Evolutionary conservation across 768 basidiomycete genomes (phyloP).

Genomic region (Mycena belliarum): DNA sequence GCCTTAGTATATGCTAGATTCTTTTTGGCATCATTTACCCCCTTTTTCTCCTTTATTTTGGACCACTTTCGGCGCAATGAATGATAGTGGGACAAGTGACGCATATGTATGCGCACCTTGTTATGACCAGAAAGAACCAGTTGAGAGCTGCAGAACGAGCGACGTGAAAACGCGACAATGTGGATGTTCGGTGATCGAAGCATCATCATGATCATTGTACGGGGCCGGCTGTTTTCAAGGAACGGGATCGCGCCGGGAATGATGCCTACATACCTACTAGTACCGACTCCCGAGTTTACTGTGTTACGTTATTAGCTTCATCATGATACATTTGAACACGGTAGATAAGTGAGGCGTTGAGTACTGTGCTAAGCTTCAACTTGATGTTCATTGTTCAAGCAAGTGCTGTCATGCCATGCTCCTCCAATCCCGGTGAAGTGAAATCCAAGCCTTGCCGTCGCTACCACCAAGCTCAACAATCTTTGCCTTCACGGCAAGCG

Average conservation of each 20-base stretch:
- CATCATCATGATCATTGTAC: background rate
- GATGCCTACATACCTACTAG: no score
- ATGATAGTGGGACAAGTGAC: background rate
- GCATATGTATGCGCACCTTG: slow-evolving; percentile 7
- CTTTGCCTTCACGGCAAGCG: slow-evolving; percentile 28
- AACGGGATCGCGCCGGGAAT: no score
- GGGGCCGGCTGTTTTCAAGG: no score
- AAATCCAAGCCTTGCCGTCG: slow-evolving; percentile 28
- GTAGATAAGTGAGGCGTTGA: no score
- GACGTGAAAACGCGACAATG: background rate
- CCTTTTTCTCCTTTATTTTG: slow-evolving; percentile 53
- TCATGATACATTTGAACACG: no score
- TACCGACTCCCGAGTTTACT: no score
- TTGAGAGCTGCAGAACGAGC: slow-evolving; percentile 2
- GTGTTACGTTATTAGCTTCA: no score
- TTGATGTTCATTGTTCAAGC: no score
- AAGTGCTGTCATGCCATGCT: background rate
- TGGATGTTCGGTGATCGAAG: background rate
- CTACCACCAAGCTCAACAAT: slow-evolving; percentile 31
- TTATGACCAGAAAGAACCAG: slow-evolving; percentile 16
- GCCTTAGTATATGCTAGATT: slow-evolving; percentile 42
- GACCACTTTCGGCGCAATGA: slow-evolving; percentile 41
- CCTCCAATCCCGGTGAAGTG: background rate
- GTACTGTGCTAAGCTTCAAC: no score
- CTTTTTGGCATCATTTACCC: slow-evolving; percentile 42